Conservation (phyloP, 768 basidiomycete genomes). For the Tulasnella sp. region DNA sequence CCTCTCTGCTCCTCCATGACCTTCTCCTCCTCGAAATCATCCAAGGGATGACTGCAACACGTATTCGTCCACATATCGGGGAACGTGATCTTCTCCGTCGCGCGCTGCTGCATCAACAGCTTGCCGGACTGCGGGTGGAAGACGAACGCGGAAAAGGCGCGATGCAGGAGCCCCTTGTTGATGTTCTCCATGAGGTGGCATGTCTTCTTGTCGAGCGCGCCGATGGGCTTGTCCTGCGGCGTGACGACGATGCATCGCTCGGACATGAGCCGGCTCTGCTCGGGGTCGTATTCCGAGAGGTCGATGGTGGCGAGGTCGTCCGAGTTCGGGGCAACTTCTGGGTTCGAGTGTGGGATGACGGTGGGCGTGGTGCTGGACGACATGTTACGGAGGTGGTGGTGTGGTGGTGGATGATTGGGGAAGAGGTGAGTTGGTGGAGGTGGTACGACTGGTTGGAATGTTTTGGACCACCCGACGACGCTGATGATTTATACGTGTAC, state of each 20-base stretch:
- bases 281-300: slow-evolving; percentile 74
- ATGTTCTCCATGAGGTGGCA: slow-evolving; percentile 99
- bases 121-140: slow-evolving; percentile 92
- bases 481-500: background rate
- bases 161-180: slow-evolving; percentile 83
- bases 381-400: background rate
- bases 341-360: too few species aligned
- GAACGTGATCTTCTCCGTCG: slow-evolving; percentile 98
- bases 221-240: slow-evolving; percentile 72
- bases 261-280: slow-evolving; percentile 92
- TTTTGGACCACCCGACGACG: background rate
- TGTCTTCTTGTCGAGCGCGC: slow-evolving; percentile 90
- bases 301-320: slow-evolving; percentile 53
- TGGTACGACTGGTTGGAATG: background rate
- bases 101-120: slow-evolving; percentile 87
- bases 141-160: slow-evolving; percentile 95
- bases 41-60: slow-evolving; percentile 93
- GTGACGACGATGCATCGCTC: slow-evolving; percentile 90
- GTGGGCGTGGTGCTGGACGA: too few species aligned
- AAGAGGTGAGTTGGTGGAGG: background rate
- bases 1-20: slow-evolving; percentile 53
- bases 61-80: slow-evolving; percentile 99
- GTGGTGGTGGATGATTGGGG: background rate
- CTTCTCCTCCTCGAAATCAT: slow-evolving; percentile 82
- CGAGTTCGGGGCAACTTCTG: too few species aligned